These are phyloP conservation scores for Chrysoporthe austroafricana DNA, from an alignment of 2,329 filamentous ascomycete genomes.

Conservation along the genomic window DNA sequence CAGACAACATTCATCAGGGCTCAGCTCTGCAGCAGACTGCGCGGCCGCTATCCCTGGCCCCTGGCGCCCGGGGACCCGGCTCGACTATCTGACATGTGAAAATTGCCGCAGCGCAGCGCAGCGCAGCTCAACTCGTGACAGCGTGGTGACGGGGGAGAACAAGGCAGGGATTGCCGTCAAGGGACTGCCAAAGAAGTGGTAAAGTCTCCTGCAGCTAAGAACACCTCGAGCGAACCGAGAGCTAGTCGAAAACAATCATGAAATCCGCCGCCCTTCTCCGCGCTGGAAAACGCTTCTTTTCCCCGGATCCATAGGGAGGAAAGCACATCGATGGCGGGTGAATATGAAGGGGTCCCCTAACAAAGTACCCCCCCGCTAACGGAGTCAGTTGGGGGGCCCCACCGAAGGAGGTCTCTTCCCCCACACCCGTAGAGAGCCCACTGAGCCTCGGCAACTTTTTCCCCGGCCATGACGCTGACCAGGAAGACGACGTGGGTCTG, in stretches of 20 bases:
- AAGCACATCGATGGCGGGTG: background rate
- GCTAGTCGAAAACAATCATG: too few species aligned
- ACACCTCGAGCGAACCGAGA: background rate
- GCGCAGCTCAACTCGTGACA: constrained; percentile 17
- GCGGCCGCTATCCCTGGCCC: background rate
- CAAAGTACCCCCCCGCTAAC: background rate
- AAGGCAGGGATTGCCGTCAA: background rate
- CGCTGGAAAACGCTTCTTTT: background rate
- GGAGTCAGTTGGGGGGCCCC: background rate
- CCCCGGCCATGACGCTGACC: constrained; percentile 6
- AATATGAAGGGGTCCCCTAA: background rate
- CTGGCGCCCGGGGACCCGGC: background rate
- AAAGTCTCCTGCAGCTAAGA: background rate
- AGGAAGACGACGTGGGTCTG: background rate
- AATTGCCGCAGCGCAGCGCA: background rate
- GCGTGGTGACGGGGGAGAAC: background rate
- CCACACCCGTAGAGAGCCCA: constrained; percentile 8
- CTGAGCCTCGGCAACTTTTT: constrained; percentile 25
- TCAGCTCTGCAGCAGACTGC: background rate
- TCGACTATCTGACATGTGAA: constrained; percentile 25
- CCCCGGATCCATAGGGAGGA: background rate
- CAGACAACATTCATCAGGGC: background rate
- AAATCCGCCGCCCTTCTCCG: background rate
- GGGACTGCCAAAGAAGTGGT: background rate
- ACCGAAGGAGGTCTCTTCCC: background rate